Conservation (phyloP, 1,284 basidiomycete species). For the Trichosporon sp. region DNA sequence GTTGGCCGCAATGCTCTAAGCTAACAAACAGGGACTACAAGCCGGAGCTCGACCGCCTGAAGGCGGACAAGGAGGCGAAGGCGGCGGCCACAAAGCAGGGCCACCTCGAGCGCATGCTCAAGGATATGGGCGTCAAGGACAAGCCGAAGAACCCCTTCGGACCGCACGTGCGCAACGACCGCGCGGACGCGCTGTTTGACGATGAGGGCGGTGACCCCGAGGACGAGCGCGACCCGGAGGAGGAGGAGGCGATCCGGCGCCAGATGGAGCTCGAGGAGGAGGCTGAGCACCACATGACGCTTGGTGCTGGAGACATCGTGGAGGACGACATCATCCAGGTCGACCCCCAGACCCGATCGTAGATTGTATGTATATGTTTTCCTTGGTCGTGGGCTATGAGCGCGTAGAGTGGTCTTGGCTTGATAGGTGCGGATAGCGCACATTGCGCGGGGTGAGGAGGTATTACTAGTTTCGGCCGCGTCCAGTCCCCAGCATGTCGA, state of each 20-base stretch:
- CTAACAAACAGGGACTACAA: constrained; percentile 73
- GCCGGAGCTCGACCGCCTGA: constrained; percentile 78
- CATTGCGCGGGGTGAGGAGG: too few relatives aligned
- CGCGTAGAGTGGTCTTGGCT: too few relatives aligned
- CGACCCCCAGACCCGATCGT: neutral
- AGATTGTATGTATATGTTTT: neutral
- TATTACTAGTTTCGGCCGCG: too few relatives aligned
- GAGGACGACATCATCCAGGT: constrained; percentile 18
- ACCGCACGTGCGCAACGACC: constrained; percentile 52
- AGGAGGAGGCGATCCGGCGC: constrained; percentile 61
- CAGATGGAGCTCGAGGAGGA: constrained; percentile 58
- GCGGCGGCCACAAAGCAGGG: constrained; percentile 68
- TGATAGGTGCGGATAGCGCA: too few relatives aligned
- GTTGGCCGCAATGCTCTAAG: neutral
- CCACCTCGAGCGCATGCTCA: constrained; percentile 79
- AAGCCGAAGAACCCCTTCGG: constrained; percentile 63
- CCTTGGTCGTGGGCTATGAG: neutral
- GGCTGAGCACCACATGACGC: constrained; percentile 54
- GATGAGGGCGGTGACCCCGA: constrained; percentile 59
- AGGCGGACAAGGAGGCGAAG: constrained; percentile 61
- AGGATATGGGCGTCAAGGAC: constrained; percentile 77
- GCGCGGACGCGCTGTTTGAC: constrained; percentile 45
- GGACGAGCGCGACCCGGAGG: constrained; percentile 65
- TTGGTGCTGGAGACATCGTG: constrained; percentile 36
- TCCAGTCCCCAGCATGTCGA: too few relatives aligned